Evolutionary conservation across 352 stramenopile species (phyloP), one percentile per base, ranked within the genome.

Genomic region (Sclerospora graminicola): DNA sequence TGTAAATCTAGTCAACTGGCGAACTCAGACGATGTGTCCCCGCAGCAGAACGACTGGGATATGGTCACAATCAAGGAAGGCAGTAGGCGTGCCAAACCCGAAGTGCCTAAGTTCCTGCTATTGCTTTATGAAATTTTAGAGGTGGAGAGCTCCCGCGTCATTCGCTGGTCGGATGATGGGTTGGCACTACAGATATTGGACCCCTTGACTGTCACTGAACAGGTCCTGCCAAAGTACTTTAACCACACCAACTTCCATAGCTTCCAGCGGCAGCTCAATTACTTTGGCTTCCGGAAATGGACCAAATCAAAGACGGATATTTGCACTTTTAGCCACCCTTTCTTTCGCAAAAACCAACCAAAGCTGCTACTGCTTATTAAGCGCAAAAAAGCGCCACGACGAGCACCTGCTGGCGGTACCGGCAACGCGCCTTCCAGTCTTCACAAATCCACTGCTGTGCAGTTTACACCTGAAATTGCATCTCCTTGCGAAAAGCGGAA

Each of bases 231-330:
- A 21, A 84, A 87, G 50, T 97, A 96, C 63, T 97, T 97, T 48
- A 96, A 95, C 44, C 86, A 97, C 61, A 77, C 70, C 40, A 95
- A 89, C 47, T 97, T 95, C 57, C 82, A 89, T 40, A 95, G 82
- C 34, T 90, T 97, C 45, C 82, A 94, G 50, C 70, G 89, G 31
- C 86, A 97, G 56, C 67, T 97, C 34, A 95, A 94, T 59, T 95
- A 97, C 56, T 97, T 97, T 70, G 74, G 66, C 21, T 97, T 97
- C 57, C 68, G 72, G 41, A 90, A 90, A 52, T 87, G 75, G 75
- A 87, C 76, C 45, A 88, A 88, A 43, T 82, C 73, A 24, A 79
- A 89, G 54, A 86, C 79, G 10, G 75, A 86, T 33, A 86, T 90
- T 46, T 90, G 79, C 57, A 90, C 79, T 33, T 90, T 90, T 43